Conservation (phyloP, 2,329 filamentous ascomycete species). For the Lecanicillium sp. region DNA sequence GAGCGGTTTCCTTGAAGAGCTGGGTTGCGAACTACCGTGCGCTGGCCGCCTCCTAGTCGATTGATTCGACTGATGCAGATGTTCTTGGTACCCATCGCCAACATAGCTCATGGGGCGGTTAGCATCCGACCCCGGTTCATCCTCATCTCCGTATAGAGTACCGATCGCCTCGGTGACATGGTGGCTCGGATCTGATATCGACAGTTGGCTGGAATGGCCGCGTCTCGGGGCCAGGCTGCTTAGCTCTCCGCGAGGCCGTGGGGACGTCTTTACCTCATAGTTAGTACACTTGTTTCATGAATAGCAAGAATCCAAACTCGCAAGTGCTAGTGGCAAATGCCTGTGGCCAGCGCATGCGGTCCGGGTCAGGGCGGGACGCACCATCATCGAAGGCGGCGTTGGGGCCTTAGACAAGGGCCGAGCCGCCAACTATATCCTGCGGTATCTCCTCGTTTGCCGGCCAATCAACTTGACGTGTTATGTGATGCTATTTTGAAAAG, state of each 20-base stretch:
- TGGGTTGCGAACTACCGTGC: constrained; percentile 23
- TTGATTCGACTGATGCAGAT: constrained; percentile 29
- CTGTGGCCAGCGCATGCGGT: constrained; percentile 5
- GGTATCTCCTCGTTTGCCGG: not conserved
- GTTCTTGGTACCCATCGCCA: constrained; percentile 43
- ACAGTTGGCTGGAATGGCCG: constrained; percentile 50
- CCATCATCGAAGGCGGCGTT: constrained; percentile 39
- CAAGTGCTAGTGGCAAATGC: not conserved
- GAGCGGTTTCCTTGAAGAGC: constrained; percentile 30
- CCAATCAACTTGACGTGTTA: too few species aligned
- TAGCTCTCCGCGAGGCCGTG: constrained; percentile 46
- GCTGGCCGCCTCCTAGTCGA: constrained; percentile 6
- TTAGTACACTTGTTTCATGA: too few species aligned
- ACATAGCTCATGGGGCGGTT: constrained; percentile 70
- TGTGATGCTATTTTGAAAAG: too few species aligned
- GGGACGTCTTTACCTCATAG: constrained; percentile 41
- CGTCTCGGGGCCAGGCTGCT: constrained; percentile 52
- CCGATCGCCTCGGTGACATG: constrained; percentile 93
- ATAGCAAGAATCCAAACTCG: constrained; percentile 11
- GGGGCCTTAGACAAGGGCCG: constrained; percentile 29
- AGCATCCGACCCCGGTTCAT: constrained; percentile 50
- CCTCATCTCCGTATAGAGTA: constrained; percentile 76
- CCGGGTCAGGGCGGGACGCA: constrained; percentile 23
- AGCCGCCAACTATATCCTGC: constrained; percentile 22
- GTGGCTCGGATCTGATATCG: constrained; percentile 80